Conservation (phyloP, 2,329 filamentous ascomycete genomes). For the Stachybotrys echinatus region DNA sequence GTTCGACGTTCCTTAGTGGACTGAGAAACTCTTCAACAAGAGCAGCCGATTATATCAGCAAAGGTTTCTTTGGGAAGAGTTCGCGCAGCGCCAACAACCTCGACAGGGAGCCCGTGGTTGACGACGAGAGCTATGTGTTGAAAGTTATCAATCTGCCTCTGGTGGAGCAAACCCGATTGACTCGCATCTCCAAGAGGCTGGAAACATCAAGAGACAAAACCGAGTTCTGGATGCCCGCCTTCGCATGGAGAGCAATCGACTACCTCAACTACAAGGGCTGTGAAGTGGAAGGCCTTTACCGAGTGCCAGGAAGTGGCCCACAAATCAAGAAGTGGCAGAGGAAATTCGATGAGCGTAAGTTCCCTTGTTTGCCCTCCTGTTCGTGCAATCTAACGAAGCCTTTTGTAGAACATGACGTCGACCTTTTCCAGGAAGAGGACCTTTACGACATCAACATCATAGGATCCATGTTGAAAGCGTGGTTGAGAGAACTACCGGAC, state of each 20-base stretch:
- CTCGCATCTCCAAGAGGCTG: constrained; percentile 83
- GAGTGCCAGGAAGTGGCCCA: constrained; percentile 83
- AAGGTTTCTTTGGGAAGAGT: constrained; percentile 76
- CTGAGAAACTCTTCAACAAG: constrained; percentile 67
- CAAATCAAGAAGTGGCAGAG: constrained; percentile 93
- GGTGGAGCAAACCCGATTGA: constrained; percentile 83
- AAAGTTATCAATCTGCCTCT: constrained; percentile 83
- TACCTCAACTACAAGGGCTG: constrained; percentile 93
- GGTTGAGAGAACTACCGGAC: constrained; percentile 90
- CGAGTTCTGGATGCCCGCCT: constrained; percentile 97
- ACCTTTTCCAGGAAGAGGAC: constrained; percentile 80
- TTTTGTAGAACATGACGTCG: constrained; percentile 70
- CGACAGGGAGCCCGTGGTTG: constrained; percentile 60
- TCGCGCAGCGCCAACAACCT: constrained; percentile 65
- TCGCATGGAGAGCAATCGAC: constrained; percentile 93
- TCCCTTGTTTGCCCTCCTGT: not conserved
- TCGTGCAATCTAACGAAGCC: not conserved
- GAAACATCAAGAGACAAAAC: constrained; percentile 91
- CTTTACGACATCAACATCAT: constrained; percentile 96
- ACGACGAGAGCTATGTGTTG: constrained; percentile 78
- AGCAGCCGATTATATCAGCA: constrained; percentile 76
- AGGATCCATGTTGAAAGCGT: constrained; percentile 92
- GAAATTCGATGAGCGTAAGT: constrained; percentile 76
- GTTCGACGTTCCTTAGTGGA: constrained; percentile 63
- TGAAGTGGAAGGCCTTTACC: constrained; percentile 89